Evolutionary conservation across 352 stramenopile species (phyloP).

Genomic region (Pythium dissotocum): DNA sequence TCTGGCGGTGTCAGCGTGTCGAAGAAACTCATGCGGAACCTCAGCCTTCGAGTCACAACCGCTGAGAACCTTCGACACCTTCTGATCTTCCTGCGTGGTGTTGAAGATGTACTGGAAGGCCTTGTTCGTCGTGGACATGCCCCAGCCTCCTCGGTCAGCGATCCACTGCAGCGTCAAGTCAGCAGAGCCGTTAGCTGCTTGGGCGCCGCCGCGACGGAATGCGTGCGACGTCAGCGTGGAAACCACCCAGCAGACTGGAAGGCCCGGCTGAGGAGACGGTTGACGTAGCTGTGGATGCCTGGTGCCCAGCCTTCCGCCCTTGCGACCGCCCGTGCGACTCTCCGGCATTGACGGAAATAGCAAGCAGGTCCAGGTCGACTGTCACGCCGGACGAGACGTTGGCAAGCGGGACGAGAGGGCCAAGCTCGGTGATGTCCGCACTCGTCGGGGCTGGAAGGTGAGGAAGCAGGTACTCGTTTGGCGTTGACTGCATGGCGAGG

Average conservation of each 20-base stretch:
- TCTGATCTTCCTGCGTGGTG: constrained; percentile 31
- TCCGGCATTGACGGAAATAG: too few species aligned
- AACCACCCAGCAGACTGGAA: background rate
- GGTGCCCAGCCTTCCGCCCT: too few species aligned
- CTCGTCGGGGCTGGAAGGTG: background rate
- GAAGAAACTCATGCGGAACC: background rate
- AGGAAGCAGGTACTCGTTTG: background rate
- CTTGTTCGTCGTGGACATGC: constrained; percentile 30
- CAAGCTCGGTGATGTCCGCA: background rate
- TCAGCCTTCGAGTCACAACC: constrained; percentile 14
- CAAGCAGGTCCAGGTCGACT: background rate
- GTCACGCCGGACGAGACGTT: background rate
- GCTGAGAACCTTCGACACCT: constrained; percentile 30
- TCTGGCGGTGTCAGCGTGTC: too few species aligned
- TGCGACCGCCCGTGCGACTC: too few species aligned
- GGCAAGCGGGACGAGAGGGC: background rate
- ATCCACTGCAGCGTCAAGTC: constrained; percentile 33
- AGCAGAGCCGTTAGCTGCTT: constrained; percentile 22
- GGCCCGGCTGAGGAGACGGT: constrained; percentile 32
- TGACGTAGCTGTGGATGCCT: constrained; percentile 32
- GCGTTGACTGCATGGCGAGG: constrained; percentile 15
- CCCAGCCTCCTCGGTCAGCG: constrained; percentile 32
- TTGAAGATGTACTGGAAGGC: constrained; percentile 38
- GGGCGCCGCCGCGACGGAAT: constrained; percentile 30
- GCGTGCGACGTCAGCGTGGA: constrained; percentile 27